These are phyloP conservation scores for Aspergillus quadricinctus DNA, from an alignment of 2,329 filamentous ascomycete species.

Conservation along the genomic window DNA sequence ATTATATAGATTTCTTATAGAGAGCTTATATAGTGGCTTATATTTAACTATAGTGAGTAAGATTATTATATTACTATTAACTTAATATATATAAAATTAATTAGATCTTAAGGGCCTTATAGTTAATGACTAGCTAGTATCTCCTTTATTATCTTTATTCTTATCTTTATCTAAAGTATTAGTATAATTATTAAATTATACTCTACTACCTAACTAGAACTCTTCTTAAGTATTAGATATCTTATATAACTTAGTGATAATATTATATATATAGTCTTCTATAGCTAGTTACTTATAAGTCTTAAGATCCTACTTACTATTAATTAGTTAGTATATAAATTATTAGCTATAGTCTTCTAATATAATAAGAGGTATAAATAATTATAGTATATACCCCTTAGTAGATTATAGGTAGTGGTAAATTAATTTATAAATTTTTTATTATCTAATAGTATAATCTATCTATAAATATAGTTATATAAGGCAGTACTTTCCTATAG, in stretches of 20 bases:
- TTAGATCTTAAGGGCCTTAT: constrained; percentile 4
- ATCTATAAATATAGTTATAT: constrained; percentile 5
- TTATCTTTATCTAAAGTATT: no score
- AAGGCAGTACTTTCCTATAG: constrained; percentile 12
- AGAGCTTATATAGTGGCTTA: constrained; percentile 4
- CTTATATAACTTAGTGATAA: constrained; percentile 23
- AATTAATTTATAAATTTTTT: constrained; percentile 9
- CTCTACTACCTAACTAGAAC: constrained; percentile 19
- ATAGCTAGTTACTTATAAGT: constrained; percentile 25
- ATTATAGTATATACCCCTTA: background rate
- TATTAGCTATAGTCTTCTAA: constrained; percentile 17
- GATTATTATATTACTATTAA: background rate
- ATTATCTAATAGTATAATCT: constrained; percentile 7
- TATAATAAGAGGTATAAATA: constrained; percentile 8
- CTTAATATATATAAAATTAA: constrained; percentile 14
- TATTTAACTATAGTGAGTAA: constrained; percentile 4
- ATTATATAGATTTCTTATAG: constrained; percentile 2
- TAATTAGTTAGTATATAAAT: constrained; percentile 16
- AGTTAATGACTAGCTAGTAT: background rate
- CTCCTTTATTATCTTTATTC: constrained; percentile 4
- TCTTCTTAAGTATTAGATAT: constrained; percentile 21
- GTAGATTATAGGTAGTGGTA: constrained; percentile 8
- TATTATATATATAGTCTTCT: constrained; percentile 23
- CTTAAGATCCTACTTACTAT: constrained; percentile 28
- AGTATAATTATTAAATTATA: constrained; percentile 17